Percentiles rank a stretch among this genome's conserved stretches.
These are phyloP conservation scores for Phyllosticta capitalensis DNA, from an alignment of 2,329 filamentous ascomycete genomes.

Conservation along the genomic window DNA sequence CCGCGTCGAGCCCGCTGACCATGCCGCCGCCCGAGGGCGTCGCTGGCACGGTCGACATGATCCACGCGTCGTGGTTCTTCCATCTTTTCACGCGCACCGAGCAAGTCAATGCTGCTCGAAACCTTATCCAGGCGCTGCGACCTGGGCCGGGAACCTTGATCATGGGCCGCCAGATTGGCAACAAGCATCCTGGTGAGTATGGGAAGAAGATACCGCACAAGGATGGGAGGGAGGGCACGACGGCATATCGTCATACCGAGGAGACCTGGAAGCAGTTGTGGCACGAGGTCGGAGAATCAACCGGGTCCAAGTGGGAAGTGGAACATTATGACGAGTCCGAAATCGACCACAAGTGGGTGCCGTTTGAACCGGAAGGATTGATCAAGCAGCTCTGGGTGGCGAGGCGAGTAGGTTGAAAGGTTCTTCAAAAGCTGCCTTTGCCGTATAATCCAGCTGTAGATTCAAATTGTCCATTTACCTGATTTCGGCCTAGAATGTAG, in stretches of 20 bases:
- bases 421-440: neutral
- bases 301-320: constrained; percentile 14
- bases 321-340: neutral
- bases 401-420: neutral
- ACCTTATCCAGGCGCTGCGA: constrained; percentile 24
- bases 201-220: neutral
- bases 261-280: constrained; percentile 29
- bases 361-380: neutral
- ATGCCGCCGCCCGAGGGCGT: constrained; percentile 16
- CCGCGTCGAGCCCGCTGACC: neutral
- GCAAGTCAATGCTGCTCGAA: constrained; percentile 23
- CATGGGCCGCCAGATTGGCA: constrained; percentile 44
- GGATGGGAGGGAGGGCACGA: neutral
- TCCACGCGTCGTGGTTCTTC: constrained; percentile 34
- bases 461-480: no score
- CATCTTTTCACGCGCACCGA: constrained; percentile 31
- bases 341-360: neutral
- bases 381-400: neutral
- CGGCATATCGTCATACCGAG: constrained; percentile 23
- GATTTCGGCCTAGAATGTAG: no score
- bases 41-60: constrained; percentile 25
- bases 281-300: constrained; percentile 26
- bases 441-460: neutral
- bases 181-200: constrained; percentile 13
- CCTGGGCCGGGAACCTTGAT: constrained; percentile 38